Base-by-base conservation (phyloP, 2,329 filamentous ascomycete species). In the Pseudophaeomoniella oleicola region DNA sequence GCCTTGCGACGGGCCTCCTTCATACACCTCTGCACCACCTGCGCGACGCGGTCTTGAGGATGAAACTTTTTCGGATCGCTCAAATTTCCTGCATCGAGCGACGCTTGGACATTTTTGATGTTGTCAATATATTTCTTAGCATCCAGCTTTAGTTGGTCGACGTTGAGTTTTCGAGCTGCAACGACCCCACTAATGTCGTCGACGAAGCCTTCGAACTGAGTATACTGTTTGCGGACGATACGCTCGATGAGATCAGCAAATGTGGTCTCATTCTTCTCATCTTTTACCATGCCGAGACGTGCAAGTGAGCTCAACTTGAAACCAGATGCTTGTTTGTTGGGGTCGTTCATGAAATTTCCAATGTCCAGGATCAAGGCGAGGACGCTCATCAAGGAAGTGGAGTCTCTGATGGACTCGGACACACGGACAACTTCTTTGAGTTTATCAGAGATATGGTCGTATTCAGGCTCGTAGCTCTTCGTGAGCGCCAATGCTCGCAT, bases 291-390 rank as follows among this genome's bases (percentile, higher is more conserved):
- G 42, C 81, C 87, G 38, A 98, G 67, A 38, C 90, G 78, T 17
- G 84, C 83, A 34, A 98, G 76, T 4, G 90, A 94, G 53, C 86
- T 90, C 11, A 98, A 75, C 66, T 98, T 98, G 78, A 98, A 98
- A 43, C 90, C 90, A 39, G 81, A 83, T 3, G 90, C 90, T 62
- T 96, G 90, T 64, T 98, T 98, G 63, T 94, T 96, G 38, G 87
- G 81, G 55, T 96, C 90, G 66, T 98, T 98, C 90, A 98, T 98
- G 69, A 94, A 98, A 60, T 98, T 98, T 58, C 90, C 90, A 52
- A 98, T 94, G 57, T 94, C 88, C 50, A 98, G 67, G 58, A 98
- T 98, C 43, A 96, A 71, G 40, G 88, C 87, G 39, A 98, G 74
- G 33, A 98, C 86, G 46, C 93, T 94, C 79, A 96, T 94, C 50